Base-by-base conservation (phyloP, 2,329 filamentous ascomycete genomes). In the Colletotrichum karsti region DNA sequence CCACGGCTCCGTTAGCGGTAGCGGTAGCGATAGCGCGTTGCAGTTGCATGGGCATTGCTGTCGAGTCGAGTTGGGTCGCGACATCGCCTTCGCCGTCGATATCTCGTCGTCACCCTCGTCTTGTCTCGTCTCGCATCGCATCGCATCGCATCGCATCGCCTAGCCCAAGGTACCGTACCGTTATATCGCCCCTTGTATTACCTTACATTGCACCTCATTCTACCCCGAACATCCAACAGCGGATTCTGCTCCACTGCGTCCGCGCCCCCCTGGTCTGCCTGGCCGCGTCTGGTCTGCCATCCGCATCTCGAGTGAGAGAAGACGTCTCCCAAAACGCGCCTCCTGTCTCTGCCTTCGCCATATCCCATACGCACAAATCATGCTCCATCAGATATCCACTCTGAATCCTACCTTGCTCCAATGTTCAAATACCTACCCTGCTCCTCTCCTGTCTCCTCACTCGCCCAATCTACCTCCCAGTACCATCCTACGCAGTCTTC, bases 381-480 rank as follows among this genome's bases (percentile, higher is more conserved):
- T 15, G 41, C 76, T 74, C 75, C 72, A 73, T 77, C 65, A 67
- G 70, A 73, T 75, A 77, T 70, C 78, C 78, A 79, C 77, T 75
- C 71, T 69, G 72, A 73, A 76, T 78, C 77, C 76, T 73, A 76
- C 77, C 74, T 61, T 72, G 71, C 73, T 65, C 72, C 69, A 72
- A 69, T 74, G 75, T 72, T 78, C 77, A 77, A 78, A 77, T 76
- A 77, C 72, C 71, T 75, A 75, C 76, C 75, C 75, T 75, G 74
- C 67, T 73, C 67, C 73, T 58, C 64, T 58, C 53, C 33, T 64
- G 53, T 33, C 73, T 75, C 77, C 76, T 72, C 71, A 71, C 74
- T 70, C 66, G 66, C 53, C 60, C 66, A 61, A 61, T 46, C 42
- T 55, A 62, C 62, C 54, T 46, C 33, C 37, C 60, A 58, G 44